Evolutionary conservation across 2,329 filamentous ascomycete genomes (phyloP).

Genomic region (Emydomyces testavorans): DNA sequence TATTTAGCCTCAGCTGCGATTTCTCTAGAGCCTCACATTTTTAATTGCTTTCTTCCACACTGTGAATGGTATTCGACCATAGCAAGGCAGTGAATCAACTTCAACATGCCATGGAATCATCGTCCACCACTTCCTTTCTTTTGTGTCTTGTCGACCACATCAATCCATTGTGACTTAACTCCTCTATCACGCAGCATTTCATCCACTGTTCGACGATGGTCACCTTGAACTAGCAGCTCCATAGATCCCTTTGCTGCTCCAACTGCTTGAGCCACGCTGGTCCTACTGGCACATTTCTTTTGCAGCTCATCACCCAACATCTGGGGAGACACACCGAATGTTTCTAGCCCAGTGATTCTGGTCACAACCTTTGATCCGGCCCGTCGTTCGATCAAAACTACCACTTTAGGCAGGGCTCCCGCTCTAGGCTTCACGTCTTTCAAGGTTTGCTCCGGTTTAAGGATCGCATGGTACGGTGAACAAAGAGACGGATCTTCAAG

Average conservation of each 20-base stretch:
- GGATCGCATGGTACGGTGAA: slow-evolving; percentile 47
- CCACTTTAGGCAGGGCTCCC: slow-evolving; percentile 49
- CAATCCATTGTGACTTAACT: slow-evolving; percentile 48
- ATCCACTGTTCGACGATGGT: slow-evolving; percentile 50
- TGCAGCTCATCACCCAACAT: slow-evolving; percentile 54
- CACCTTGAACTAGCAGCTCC: slow-evolving; percentile 58
- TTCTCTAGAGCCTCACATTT: no score
- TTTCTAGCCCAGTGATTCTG: slow-evolving; percentile 50
- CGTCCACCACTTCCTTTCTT: slow-evolving; percentile 43
- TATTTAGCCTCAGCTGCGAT: no score
- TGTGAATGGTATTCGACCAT: no score
- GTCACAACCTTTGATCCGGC: slow-evolving; percentile 56
- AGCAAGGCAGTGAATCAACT: no score
- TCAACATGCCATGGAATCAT: neutral
- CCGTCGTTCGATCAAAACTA: slow-evolving; percentile 51
- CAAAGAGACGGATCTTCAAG: slow-evolving; percentile 40
- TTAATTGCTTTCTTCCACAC: no score
- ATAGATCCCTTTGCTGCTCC: slow-evolving; percentile 53
- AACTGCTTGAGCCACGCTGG: slow-evolving; percentile 50
- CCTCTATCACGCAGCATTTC: slow-evolving; percentile 50
- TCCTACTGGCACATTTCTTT: slow-evolving; percentile 57
- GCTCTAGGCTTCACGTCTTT: slow-evolving; percentile 48
- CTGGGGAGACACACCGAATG: slow-evolving; percentile 49
- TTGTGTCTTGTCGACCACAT: slow-evolving; percentile 57
- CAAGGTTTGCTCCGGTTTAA: slow-evolving; percentile 33